Base-by-base conservation (phyloP, 202 grass and related monocot species). In the Carex arenaria region DNA sequence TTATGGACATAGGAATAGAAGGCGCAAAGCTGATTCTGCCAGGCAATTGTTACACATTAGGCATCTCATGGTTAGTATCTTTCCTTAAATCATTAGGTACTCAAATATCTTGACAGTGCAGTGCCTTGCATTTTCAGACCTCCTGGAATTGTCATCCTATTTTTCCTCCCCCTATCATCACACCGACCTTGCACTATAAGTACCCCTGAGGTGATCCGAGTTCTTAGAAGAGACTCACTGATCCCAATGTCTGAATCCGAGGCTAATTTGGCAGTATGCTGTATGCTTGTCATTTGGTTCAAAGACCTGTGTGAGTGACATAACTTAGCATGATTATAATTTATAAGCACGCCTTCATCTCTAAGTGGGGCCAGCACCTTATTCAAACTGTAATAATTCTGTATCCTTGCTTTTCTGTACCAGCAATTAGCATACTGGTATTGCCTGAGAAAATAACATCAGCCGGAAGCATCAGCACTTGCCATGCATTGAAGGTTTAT, bases 211-310 rank as follows among this genome's bases (percentile, higher is more conserved):
- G 32, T 42, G 40, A 42, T 7, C 40, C 40, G 40, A 42, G 7
- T 42, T 42, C 40, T 6, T 10, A 91, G 43, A 26, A 97, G 89
- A 45, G 94, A 59, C 5, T 97, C 87, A 78, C 86, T 88, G 82
- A 97, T 86, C 91, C 94, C 91, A 42, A 82, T 43, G 80, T 93
- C 84, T 63, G 91, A 97, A 32, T 91, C 89, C 19, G 51, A n/a
- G 18, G 86, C 89, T 90, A 88, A 97, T 77, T 75, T 81, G 15
- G 67, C 6, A 72, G 68, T 2, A 62, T 62, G n/a, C 20, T 62
- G 20, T 62, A 19, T 83, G 68, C 60, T 84, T 67, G 59, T 11
- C 18, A 23, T 22, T 0, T 1, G 83, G 64, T 10, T 85, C 85
- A 12, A 90, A 86, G 73, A 32, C 71, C 47, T 82, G 81, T 78